phyloP scores from a whole-genome alignment of 1,284 basidiomycete species.

The Malassezia equina region DNA sequence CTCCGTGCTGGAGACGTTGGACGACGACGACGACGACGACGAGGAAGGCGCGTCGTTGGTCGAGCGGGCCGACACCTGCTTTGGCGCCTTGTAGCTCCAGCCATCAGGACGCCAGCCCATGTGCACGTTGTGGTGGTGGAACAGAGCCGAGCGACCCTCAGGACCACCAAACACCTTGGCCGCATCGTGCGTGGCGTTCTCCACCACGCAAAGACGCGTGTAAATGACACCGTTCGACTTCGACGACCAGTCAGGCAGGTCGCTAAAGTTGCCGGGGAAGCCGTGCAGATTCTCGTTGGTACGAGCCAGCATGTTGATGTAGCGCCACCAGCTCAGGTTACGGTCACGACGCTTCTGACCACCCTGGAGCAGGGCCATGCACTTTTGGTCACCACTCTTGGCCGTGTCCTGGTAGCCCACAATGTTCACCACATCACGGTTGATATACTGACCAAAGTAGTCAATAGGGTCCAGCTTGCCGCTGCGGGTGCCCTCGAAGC shows the following conservation, averaged over 20 bases:
- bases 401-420: conserved; percentile 34
- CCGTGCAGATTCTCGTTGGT: conserved; percentile 30
- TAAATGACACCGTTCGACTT: conserved; percentile 20
- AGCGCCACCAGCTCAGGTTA: conserved; percentile 43
- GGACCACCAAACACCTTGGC: conserved; percentile 27
- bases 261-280: conserved; percentile 27
- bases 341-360: conserved; percentile 34
- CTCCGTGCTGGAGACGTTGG: neutral
- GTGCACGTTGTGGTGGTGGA: conserved; percentile 21
- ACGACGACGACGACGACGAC: neutral
- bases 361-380: conserved; percentile 43
- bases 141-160: conserved; percentile 38
- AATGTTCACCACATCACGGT: conserved; percentile 38
- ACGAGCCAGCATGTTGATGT: conserved; percentile 36
- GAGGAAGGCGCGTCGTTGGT: neutral
- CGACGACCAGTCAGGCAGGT: conserved; percentile 37
- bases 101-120: conserved; percentile 40
- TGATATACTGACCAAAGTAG: conserved; percentile 34
- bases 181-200: conserved; percentile 34
- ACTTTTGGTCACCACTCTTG: conserved; percentile 35
- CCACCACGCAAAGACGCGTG: conserved; percentile 33
- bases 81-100: conserved; percentile 12
- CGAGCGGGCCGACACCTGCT: neutral
- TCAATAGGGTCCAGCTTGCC: conserved; percentile 23
- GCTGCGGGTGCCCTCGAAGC: conserved; percentile 26